Percentiles rank a stretch among this genome's conserved stretches.
Conservation (phyloP, 139 green algal species). For the Chlorella sp. region DNA sequence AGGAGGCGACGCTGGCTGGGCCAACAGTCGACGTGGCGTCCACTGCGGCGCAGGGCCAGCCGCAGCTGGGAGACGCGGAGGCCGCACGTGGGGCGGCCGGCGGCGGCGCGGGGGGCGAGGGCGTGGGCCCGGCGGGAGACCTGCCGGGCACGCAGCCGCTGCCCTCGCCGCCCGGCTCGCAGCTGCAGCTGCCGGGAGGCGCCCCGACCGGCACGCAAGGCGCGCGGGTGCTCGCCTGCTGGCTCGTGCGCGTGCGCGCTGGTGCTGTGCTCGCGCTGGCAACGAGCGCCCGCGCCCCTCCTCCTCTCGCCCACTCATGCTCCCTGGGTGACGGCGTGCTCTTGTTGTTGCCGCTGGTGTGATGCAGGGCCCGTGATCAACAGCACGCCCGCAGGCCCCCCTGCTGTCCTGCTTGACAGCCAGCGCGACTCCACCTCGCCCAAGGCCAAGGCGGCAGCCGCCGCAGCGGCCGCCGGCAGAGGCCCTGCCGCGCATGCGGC, state of each 20-base stretch:
- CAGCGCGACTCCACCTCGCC: slow-evolving; percentile 26
- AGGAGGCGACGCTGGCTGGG: no score
- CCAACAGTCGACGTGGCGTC: background rate
- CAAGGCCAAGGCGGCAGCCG: background rate
- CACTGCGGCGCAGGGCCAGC: background rate
- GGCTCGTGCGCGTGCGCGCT: background rate
- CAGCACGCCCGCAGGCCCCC: slow-evolving; percentile 10
- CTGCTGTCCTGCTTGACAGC: slow-evolving; percentile 18
- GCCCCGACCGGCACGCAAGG: background rate
- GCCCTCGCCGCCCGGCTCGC: background rate
- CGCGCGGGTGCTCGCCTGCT: background rate
- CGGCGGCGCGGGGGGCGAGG: no score
- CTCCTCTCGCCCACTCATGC: background rate
- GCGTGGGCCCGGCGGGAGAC: background rate
- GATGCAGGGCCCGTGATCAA: no score
- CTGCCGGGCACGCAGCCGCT: slow-evolving; percentile 16
- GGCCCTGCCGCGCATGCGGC: background rate
- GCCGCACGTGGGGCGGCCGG: background rate
- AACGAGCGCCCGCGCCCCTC: background rate
- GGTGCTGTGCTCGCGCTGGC: background rate
- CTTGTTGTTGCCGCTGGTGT: background rate
- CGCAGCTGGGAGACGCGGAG: background rate
- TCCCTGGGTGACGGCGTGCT: background rate
- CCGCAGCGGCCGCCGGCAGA: background rate
- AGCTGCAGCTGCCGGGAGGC: background rate